Evolutionary conservation across 768 basidiomycete species (phyloP).

Genomic region (Trametes cubensis): DNA sequence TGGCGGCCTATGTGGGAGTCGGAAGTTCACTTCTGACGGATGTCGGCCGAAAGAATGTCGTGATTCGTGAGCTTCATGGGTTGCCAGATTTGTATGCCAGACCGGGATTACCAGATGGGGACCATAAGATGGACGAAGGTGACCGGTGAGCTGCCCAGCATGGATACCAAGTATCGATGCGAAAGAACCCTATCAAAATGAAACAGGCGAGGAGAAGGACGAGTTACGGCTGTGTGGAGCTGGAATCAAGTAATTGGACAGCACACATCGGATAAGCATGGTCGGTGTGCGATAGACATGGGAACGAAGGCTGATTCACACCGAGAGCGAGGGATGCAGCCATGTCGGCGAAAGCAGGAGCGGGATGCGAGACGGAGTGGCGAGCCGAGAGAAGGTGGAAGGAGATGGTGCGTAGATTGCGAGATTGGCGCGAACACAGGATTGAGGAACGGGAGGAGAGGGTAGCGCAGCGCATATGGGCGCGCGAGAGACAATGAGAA

Average conservation of each 20-base stretch:
- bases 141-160: background rate
- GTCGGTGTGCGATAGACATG: slow-evolving; percentile 17
- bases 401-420: background rate
- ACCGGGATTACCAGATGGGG: too few species aligned
- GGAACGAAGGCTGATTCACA: slow-evolving; percentile 6
- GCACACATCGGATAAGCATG: slow-evolving; percentile 16
- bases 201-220: background rate
- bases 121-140: too few species aligned
- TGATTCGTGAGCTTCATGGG: too few species aligned
- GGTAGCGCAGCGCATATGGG: background rate
- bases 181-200: background rate
- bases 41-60: background rate
- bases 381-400: background rate
- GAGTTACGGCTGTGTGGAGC: background rate
- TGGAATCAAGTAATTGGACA: background rate
- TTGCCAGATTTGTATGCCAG: too few species aligned
- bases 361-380: background rate
- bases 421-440: slow-evolving; percentile 4
- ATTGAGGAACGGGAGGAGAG: background rate
- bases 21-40: too few species aligned
- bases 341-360: background rate
- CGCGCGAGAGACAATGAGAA: background rate
- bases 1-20: background rate
- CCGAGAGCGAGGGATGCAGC: background rate
- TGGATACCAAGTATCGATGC: background rate